Conservation (phyloP, 768 basidiomycete species). For the Xerocomus potaroensis region DNA sequence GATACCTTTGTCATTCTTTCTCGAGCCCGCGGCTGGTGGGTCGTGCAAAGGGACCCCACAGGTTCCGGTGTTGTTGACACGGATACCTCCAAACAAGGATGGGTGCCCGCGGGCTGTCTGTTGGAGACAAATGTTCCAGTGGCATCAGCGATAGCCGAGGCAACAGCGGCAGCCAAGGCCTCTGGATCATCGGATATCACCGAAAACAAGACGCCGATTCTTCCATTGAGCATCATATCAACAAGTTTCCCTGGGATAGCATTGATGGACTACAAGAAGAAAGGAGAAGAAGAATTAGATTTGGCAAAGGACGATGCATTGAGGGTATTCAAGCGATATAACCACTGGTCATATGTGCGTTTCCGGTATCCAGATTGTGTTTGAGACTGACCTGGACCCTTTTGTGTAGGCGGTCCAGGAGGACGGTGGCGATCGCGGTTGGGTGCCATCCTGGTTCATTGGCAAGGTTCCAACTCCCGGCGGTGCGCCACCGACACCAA, state of each 20-base stretch:
- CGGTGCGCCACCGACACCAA: slow-evolving; percentile 45
- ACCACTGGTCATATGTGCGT: slow-evolving; percentile 92
- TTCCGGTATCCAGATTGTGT: slow-evolving; percentile 1
- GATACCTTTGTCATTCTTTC: slow-evolving; percentile 93
- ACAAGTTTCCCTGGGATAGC: slow-evolving; percentile 96
- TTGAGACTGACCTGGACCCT: slow-evolving; percentile 5
- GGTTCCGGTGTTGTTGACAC: slow-evolving; percentile 76
- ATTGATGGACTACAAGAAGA: slow-evolving; percentile 93
- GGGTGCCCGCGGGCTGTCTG: slow-evolving; percentile 97
- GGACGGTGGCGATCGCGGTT: slow-evolving; percentile 88
- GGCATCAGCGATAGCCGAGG: slow-evolving; percentile 80
- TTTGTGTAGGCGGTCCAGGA: slow-evolving; percentile 85
- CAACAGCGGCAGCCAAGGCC: slow-evolving; percentile 57
- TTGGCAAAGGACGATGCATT: slow-evolving; percentile 84
- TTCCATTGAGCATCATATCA: slow-evolving; percentile 90
- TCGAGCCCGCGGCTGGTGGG: slow-evolving; percentile 98
- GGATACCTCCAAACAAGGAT: slow-evolving; percentile 81
- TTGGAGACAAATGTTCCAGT: slow-evolving; percentile 92
- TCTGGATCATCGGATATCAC: slow-evolving; percentile 39
- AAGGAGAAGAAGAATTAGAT: slow-evolving; percentile 89
- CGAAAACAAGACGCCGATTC: slow-evolving; percentile 67
- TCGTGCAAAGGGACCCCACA: slow-evolving; percentile 90
- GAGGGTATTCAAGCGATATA: slow-evolving; percentile 95
- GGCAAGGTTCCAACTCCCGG: slow-evolving; percentile 65
- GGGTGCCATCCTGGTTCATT: slow-evolving; percentile 98